Evolutionary conservation across 768 basidiomycete genomes (phyloP), one percentile per base, ranked within the genome.

Genomic region (Trametes punicea): DNA sequence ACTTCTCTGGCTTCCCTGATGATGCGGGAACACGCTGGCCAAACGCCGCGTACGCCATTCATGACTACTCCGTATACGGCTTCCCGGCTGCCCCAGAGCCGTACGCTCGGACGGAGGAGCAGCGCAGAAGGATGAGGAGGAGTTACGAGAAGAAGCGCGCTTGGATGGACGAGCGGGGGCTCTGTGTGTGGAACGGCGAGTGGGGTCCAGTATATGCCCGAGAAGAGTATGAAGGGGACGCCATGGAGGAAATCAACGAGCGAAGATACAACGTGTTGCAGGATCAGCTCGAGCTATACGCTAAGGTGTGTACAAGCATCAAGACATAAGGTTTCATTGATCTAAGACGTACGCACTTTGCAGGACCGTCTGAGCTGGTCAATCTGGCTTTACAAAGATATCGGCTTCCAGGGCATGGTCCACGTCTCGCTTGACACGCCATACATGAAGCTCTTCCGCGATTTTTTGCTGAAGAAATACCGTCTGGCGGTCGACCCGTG

Each of bases 361-460:
- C 47, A 69, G 67, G 68, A 69, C 46, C 80, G 80, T 23, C 67
- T 87, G 59, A 83, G 81, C 67, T 92, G 88, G 89, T 84, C 85
- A 0, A 93, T 92, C 73, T 93, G 91, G 91, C 72, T 90, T 18
- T 93, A 88, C 80, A 93, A 88, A 64, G 87, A 89, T 63, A 87
- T 88, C 62, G 88, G 88, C n/a, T 87, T 86, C 77, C 87, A 90
- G 71, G 90, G 90, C 33, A 90, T 92, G 88, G 84, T 88, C 26
- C 81, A 88, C 69, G 75, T 85, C 63, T 78, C 80, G n/a, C 76
- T 74, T 11, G 80, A 84, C 13, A 84, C 88, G 3, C 77, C 86
- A 3, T 93, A 90, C 73, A 84, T 85, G 77, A 80, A 73, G 46
- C 80, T 86, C 46, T 79, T 93, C 73, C 71, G 74, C 44, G 74